phyloP scores from a whole-genome alignment of 1,284 basidiomycete species.

The Ceratobasidium sp. region DNA sequence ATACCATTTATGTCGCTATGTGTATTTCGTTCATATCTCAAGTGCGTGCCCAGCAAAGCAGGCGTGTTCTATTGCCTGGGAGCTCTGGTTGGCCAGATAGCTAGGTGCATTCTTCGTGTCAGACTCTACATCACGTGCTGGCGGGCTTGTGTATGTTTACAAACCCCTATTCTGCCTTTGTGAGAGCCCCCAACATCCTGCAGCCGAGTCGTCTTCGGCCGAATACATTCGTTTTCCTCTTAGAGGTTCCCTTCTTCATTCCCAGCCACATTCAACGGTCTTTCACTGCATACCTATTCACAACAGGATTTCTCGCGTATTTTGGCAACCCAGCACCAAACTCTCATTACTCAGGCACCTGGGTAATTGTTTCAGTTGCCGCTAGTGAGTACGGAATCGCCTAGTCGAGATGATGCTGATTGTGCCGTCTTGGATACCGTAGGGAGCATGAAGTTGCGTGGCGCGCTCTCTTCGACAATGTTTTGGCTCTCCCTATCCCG shows the following conservation, averaged over 20 bases:
- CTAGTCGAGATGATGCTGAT: background rate
- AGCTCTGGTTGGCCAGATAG: no score
- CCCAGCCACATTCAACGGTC: no score
- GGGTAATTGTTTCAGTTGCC: no score
- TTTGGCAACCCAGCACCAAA: no score
- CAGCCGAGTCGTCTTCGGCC: no score
- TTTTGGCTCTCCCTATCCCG: background rate
- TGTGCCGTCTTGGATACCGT: background rate
- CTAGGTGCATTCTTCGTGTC: background rate
- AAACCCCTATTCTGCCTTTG: constrained; percentile 1
- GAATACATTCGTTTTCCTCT: no score
- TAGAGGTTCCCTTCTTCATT: no score
- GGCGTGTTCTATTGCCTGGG: background rate
- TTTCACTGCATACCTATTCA: no score
- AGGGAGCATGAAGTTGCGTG: background rate
- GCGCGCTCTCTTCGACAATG: background rate
- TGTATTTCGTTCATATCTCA: background rate
- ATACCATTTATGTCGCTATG: background rate
- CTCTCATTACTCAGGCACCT: no score
- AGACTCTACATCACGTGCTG: constrained; percentile 14
- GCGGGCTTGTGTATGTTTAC: background rate
- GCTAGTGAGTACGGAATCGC: background rate
- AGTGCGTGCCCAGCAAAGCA: background rate
- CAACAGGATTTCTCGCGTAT: no score
- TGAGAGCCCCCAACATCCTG: background rate